Evolutionary conservation across 768 basidiomycete species (phyloP), one percentile per base, ranked within the genome.

Genomic region (Pulveroboletus sp.): DNA sequence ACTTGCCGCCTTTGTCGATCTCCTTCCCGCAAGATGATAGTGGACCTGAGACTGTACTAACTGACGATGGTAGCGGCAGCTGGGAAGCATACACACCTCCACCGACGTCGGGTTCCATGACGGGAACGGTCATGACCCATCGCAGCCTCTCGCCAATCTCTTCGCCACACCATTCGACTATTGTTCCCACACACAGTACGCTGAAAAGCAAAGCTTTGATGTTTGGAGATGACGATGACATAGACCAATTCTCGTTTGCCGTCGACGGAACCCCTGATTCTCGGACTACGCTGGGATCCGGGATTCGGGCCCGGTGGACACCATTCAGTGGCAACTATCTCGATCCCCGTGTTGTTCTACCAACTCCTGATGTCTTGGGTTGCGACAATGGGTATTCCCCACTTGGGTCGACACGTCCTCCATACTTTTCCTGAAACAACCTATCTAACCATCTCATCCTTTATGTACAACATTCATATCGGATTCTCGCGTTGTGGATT

Each of bases 51-150:
- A 78, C 81, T 1, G 75, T 72, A 7, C 72, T 74, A 19, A 73
- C 73, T 0, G 80, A 77, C 40, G 76, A 79, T 34, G 62, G 68
- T 16, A 72, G 73, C 31, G 75, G 75, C 47, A 76, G 76, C 16
- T 85, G 83, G 83, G 74, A 79, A 5, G 71, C 76, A 27, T 84
- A 84, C 53, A 84, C 82, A 0, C 83, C 83, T 24, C 82, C 82
- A 1, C 73, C 79, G 1, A 84, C 82, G 6, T 74, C 72, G 1
- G 73, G 73, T 9, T 82, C 81, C 6, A 67, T 74, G 17, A 70
- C 75, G 6, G 67, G 67, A 40, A 55, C 74, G 63, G 29, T 77
- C 69, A n/a, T 77, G 69, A 24, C 69, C 64, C 46, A 80, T 75
- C 56, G 64, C 65, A 59, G 63, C 25, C 64, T 66, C 25, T 65